phyloP scores from a whole-genome alignment of 805 yeast species.

The Phaffomyces antillensis region DNA sequence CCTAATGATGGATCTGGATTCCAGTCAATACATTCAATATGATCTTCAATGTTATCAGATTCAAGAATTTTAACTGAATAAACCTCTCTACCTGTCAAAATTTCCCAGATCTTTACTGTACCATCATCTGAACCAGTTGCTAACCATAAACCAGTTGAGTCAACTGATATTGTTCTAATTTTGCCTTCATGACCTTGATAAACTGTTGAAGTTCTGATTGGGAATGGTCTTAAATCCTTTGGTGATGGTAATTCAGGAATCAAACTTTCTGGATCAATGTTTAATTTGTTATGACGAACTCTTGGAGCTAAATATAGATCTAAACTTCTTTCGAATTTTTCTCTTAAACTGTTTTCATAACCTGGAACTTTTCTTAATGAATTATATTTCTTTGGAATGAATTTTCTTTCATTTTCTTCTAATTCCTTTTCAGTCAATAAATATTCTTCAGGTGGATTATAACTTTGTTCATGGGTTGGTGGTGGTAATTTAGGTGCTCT shows the following conservation, averaged over 20 bases:
- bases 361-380: constrained; percentile 93
- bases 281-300: constrained; percentile 81
- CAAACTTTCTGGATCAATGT: constrained; percentile 92
- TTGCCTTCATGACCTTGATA: constrained; percentile 80
- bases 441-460: constrained; percentile 97
- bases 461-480: constrained; percentile 93
- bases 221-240: constrained; percentile 94
- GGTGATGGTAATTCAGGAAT: constrained; percentile 97
- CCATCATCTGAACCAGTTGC: constrained; percentile 99
- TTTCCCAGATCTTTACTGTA: constrained; percentile 93
- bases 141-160: constrained; percentile 87
- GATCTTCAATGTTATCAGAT: constrained; percentile 57
- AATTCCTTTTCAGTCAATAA: constrained; percentile 72
- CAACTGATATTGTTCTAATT: constrained; percentile 75
- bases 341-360: constrained; percentile 77
- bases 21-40: constrained; percentile 81
- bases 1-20: constrained; percentile 73
- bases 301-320: constrained; percentile 96
- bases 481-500: constrained; percentile 95
- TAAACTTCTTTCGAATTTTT: constrained; percentile 87
- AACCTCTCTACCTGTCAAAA: constrained; percentile 89
- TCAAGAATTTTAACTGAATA: constrained; percentile 46
- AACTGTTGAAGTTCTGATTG: constrained; percentile 78
- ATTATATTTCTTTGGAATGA: constrained; percentile 72
- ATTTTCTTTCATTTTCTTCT: constrained; percentile 74